A percentile compares a stretch with the other conserved stretches of the same genome.
Evolutionary conservation across 1,284 basidiomycete genomes (phyloP).

Genomic region (Prillingera fragicola): DNA sequence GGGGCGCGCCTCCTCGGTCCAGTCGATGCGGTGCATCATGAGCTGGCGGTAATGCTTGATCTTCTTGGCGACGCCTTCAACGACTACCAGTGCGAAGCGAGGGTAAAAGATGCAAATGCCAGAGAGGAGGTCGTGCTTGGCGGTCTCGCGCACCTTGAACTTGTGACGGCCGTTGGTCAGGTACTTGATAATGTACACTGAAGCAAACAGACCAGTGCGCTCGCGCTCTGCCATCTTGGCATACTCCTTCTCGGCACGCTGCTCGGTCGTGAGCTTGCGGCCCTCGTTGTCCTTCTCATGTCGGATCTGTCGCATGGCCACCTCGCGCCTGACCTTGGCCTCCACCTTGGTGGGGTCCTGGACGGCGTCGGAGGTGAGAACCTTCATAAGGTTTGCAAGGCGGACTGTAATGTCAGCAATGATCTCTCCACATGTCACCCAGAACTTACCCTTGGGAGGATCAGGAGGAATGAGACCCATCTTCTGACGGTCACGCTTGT

Average conservation of each 20-base stretch:
- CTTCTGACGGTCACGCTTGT: constrained; percentile 88
- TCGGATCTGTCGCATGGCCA: constrained; percentile 76
- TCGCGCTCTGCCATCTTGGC: constrained; percentile 78
- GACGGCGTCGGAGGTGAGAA: constrained; percentile 90
- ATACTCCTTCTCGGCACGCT: constrained; percentile 78
- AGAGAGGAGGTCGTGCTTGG: constrained; percentile 79
- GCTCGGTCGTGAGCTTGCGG: constrained; percentile 84
- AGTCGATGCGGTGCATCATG: constrained; percentile 83
- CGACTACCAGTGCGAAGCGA: constrained; percentile 80
- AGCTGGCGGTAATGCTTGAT: constrained; percentile 83
- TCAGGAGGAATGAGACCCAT: constrained; percentile 96
- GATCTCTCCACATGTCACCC: not conserved
- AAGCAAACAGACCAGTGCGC: constrained; percentile 68
- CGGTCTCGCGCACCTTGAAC: constrained; percentile 95
- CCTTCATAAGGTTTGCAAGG: constrained; percentile 94
- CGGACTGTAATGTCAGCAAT: constrained; percentile 59
- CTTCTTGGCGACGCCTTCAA: constrained; percentile 83
- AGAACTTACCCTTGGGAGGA: constrained; percentile 73
- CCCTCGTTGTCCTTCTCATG: constrained; percentile 91
- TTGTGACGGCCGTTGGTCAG: constrained; percentile 88
- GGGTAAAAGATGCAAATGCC: constrained; percentile 88
- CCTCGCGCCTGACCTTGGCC: constrained; percentile 86
- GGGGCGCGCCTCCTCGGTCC: constrained; percentile 85
- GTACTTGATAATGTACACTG: constrained; percentile 84
- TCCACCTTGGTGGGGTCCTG: constrained; percentile 96